Evolutionary conservation across 179 eudicot species (phyloP), one percentile per base, ranked within the genome.

Genomic region (Heliamphora pulchella): DNA sequence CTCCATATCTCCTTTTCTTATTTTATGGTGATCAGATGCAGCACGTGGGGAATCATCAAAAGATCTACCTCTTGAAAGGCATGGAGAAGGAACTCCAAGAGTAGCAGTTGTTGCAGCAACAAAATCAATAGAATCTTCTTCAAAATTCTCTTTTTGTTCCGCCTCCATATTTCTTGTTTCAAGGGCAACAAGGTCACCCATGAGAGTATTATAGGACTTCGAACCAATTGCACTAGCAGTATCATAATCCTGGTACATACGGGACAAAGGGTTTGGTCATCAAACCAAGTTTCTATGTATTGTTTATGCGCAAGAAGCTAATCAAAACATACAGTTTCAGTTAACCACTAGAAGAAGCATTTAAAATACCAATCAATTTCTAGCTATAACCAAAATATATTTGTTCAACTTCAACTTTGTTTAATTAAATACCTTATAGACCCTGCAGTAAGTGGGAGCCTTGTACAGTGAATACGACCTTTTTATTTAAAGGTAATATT

Each of bases 101-200:
- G 94, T 83, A 75, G 98, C 98, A 80, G 98, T 87, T 72, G 98
- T 94, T 79, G 98, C 96, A 58, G 98, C 97, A 82, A 85, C 94
- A 85, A 94, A 93, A 89, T 94, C 98, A 78, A 94, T 84, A 81
- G 81, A 84, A 83, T 94, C 94, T 81, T 87, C 98, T 75, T 89
- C 94, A 70, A 80, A 74, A 82, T 83, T 86, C 57, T 82, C 83
- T 72, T 85, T 82, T 57, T 54, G 73, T 61, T 84, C 88, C 66
- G 67, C 78, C 78, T 85, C 90, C 86, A 85, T 80, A 78, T 85
- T 82, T 79, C 82, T 82, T 68, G 94, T 86, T 84, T 94, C 98
- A 80, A 93, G 85, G 69, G 87, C 82, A 85, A 93, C 98, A 86
- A 95, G 98, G 81, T 95, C 98, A 76, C 91, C 91, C 91, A 87